A percentile compares a stretch with the other conserved stretches of the same genome.
These are phyloP conservation scores for Closterium sp. DNA, from an alignment of 139 green algal genomes.

Conservation along the genomic window DNA sequence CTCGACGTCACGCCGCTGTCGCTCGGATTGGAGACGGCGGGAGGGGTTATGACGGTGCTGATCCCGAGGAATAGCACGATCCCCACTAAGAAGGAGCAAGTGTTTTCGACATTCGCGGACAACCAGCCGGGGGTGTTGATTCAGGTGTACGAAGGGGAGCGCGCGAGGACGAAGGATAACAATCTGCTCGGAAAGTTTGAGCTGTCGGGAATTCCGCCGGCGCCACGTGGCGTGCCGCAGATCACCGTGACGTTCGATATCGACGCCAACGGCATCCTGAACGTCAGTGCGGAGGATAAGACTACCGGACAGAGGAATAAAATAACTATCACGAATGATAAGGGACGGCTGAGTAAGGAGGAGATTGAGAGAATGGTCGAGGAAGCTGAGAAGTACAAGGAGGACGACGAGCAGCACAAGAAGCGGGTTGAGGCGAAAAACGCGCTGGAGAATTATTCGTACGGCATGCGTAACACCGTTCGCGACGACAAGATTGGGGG, in stretches of 20 bases:
- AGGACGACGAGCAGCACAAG: constrained; percentile 90
- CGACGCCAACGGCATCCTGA: constrained; percentile 99
- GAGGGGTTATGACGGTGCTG: constrained; percentile 87
- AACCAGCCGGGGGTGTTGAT: constrained; percentile 74
- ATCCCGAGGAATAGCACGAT: constrained; percentile 98
- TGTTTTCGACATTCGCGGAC: constrained; percentile 98
- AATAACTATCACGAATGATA: constrained; percentile 99
- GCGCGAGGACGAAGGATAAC: constrained; percentile 91
- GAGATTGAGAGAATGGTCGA: constrained; percentile 98
- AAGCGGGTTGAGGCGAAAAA: constrained; percentile 94
- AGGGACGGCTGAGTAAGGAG: constrained; percentile 93
- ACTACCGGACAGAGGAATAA: constrained; percentile 93
- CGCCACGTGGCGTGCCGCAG: constrained; percentile 94
- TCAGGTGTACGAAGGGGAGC: constrained; percentile 82
- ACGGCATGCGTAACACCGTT: constrained; percentile 92
- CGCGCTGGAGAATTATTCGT: constrained; percentile 84
- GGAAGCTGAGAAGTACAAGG: constrained; percentile 98
- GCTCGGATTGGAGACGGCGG: constrained; percentile 94
- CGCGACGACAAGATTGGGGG: constrained; percentile 77
- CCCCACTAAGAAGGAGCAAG: constrained; percentile 99
- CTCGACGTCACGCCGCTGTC: constrained; percentile 95
- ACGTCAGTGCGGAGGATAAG: constrained; percentile 96
- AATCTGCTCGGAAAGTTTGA: constrained; percentile 99
- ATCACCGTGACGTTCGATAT: constrained; percentile 98
- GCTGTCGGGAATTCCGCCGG: constrained; percentile 95